A percentile compares a stretch with the other conserved stretches of the same genome.
These are phyloP conservation scores for Podospora tetraspora DNA, from an alignment of 495 filamentous ascomycete genomes.

Conservation along the genomic window DNA sequence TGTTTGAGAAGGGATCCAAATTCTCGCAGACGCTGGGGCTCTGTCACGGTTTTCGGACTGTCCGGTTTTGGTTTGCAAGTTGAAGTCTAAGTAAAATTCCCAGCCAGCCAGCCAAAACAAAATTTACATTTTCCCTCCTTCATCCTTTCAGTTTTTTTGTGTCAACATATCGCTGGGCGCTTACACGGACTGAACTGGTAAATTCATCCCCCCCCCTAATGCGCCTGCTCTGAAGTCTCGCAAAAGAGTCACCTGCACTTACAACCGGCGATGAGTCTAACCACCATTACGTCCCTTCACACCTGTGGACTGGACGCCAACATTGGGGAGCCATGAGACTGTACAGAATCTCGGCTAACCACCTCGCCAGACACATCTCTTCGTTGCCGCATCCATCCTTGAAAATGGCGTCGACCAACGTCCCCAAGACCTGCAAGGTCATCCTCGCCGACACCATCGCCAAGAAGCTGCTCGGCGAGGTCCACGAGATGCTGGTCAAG, in stretches of 20 bases:
- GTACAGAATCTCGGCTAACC: background rate
- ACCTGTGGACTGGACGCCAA: background rate
- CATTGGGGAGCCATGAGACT: background rate
- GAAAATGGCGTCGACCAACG: constrained; percentile 39
- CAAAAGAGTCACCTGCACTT: constrained; percentile 5
- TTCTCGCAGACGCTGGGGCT: constrained; percentile 15
- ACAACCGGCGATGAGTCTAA: background rate
- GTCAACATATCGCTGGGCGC: background rate
- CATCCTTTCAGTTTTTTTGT: background rate
- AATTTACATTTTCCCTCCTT: background rate
- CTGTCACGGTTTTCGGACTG: background rate
- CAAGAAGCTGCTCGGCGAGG: constrained; percentile 70
- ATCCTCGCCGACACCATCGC: constrained; percentile 80
- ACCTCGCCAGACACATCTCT: background rate
- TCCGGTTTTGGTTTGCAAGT: background rate
- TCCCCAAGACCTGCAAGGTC: constrained; percentile 77
- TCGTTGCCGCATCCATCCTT: background rate
- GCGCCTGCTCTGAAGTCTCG: background rate
- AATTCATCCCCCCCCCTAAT: background rate
- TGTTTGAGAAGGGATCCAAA: constrained; percentile 8
- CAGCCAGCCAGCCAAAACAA: background rate
- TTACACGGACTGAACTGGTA: background rate
- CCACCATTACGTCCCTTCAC: background rate
- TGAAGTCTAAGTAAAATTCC: background rate
- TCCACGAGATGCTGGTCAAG: constrained; percentile 62